These are phyloP conservation scores for Lignosus rhinocerotis DNA, from an alignment of 1,284 basidiomycete genomes.

Conservation along the genomic window DNA sequence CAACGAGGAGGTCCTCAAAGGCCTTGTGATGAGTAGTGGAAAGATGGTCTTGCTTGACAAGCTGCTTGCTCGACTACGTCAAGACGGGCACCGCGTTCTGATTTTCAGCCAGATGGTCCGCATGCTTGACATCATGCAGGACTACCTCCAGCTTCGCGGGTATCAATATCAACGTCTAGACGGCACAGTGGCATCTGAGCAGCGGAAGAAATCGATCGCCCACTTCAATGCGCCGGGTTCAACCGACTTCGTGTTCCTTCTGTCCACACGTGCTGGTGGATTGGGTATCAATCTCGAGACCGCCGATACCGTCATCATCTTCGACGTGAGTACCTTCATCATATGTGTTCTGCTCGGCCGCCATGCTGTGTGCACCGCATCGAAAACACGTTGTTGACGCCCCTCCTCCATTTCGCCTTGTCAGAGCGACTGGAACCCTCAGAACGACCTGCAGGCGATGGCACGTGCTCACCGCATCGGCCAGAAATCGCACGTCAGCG, in stretches of 20 bases:
- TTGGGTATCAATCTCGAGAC: slow-evolving; percentile 99
- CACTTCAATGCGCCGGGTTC: slow-evolving; percentile 77
- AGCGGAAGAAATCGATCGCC: slow-evolving; percentile 83
- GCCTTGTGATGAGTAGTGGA: slow-evolving; percentile 96
- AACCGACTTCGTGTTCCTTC: slow-evolving; percentile 76
- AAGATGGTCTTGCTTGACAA: slow-evolving; percentile 98
- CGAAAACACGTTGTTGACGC: slow-evolving; percentile 27
- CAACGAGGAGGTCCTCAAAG: slow-evolving; percentile 88
- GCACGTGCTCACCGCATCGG: slow-evolving; percentile 97
- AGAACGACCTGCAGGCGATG: slow-evolving; percentile 99
- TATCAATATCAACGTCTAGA: slow-evolving; percentile 82
- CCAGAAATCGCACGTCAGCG: slow-evolving; percentile 97
- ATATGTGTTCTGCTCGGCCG: slow-evolving; percentile 12
- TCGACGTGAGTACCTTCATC: slow-evolving; percentile 71
- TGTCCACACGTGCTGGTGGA: slow-evolving; percentile 97
- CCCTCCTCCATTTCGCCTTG: slow-evolving; percentile 17
- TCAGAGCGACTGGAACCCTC: slow-evolving; percentile 94
- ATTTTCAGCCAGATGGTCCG: slow-evolving; percentile 99
- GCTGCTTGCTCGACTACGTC: slow-evolving; percentile 85
- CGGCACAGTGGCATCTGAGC: slow-evolving; percentile 74
- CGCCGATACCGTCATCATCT: slow-evolving; percentile 98
- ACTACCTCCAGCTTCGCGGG: slow-evolving; percentile 90
- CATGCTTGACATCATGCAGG: slow-evolving; percentile 97
- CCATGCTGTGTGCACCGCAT: slow-evolving; percentile 15
- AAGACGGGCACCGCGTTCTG: slow-evolving; percentile 92